Evolutionary conservation across 108 stramenopile genomes (phyloP), one percentile per base, ranked within the genome.

Genomic region (Cyclostephanos invisitatus): DNA sequence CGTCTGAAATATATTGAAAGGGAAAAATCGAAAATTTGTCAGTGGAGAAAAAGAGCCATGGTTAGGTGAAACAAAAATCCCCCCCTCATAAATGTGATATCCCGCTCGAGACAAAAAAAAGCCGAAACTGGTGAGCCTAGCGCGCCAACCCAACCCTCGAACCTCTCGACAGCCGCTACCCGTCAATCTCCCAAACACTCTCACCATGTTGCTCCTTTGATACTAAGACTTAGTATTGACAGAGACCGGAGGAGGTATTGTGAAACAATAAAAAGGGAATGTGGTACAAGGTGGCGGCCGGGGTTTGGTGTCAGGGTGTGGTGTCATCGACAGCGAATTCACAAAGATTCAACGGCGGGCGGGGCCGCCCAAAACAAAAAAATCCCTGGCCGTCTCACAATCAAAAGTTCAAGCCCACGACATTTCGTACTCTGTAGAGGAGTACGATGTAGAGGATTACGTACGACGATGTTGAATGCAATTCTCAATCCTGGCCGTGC

Each of bases 1-100:
- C 40, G 68, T 57, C 91, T 92, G 72, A 22, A 38, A 54, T 6
- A 11, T 22, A 38, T 21, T 28, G 56, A 37, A 32, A 2, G 14
- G 6, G 18, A 38, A 64, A 46, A 22, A 46, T 11, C 14, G 17
- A 64, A 18, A 3, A 29, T 17, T n/a, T 47, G 49, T 64, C 21
- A 64, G 47, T 64, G 35, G 18, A 38, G 37, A 10, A 32, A 57
- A 57, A 14, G 17, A 5, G 2, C 4, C 14, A 44, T 24, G 56
- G 27, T 17, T 28, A 28, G 27, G 8, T 58, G 29, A 25, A 54
- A 25, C 12, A 24, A 53, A 1, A 53, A 24, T 28, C 28, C 55
- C 55, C 55, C 21, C 7, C 55, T 7, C n/a, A n/a, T n/a, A n/a
- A 5, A 42, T 42, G 7, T 2, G 27, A 56, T 5, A 25, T 56